Evolutionary conservation across 345 rosid genomes (phyloP), one percentile per base, ranked within the genome.

Genomic region (Aegle marmelos): DNA sequence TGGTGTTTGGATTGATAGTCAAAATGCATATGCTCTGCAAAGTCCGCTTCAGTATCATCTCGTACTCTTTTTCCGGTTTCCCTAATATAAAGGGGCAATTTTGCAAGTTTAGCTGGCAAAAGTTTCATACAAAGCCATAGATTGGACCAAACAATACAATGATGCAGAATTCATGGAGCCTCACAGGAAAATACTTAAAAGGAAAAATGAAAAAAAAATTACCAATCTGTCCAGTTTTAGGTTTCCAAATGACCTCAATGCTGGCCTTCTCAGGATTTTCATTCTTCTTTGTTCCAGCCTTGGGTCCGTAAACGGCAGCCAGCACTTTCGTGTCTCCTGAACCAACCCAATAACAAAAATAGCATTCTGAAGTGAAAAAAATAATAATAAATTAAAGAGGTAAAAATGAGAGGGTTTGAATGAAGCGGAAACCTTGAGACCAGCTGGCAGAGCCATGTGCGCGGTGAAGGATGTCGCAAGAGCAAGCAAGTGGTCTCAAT

Each of bases 381-480:
- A 10, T 16, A 67, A 4, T n/a, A 19, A 56, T 8, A 27, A 48
- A 34, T 45, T 45, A 10, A 45, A 45, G 3, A 0, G 50, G 17
- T 4, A 53, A 39, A 45, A 13, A 58, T 68, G 28, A 50, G 70
- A 48, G 28, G 22, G 11, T 62, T 16, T 6, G 27, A 27, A 28
- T 37, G 4, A 17, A 41, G 14, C 4, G 3, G 25, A n/a, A 59
- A 94, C 99, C 99, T 89, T 94, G 98, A 39, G 91, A 86, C 98
- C 98, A 96, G 80, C 93, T 91, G 31, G 98, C 97, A 28, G 99
- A 96, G 71, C 99, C 99, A 85, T 96, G 97, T 64, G 98, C 93
- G 54, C 97, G 96, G 81, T 92, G 88, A 68, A 92, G 98, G 70
- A 90, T 82, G 80, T 84, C 89, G 59, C 91, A 94, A 22, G 95